Conservation (phyloP, 164 flowering plant genomes). For the Vitis riparia region DNA sequence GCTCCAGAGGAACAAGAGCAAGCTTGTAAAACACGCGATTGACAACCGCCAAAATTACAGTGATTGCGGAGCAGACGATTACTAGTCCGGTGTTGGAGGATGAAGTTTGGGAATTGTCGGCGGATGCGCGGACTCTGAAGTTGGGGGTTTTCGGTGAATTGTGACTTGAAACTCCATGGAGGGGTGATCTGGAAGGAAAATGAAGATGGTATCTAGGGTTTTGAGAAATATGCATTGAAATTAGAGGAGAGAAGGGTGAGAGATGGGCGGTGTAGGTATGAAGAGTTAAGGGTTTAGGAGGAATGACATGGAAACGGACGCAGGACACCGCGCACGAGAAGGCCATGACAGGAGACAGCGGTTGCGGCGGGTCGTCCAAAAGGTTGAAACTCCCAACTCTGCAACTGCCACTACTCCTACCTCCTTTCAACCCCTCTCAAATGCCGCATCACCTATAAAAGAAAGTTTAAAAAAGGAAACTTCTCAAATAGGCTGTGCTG, state of each 20-base stretch:
- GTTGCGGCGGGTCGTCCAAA: too few species aligned
- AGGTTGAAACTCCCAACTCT: too few species aligned
- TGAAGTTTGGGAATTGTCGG: neutral
- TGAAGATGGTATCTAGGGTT: constrained; percentile 5
- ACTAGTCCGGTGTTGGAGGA: constrained; percentile 19
- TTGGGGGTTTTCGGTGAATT: constrained; percentile 6
- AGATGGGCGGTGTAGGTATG: neutral
- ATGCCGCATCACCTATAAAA: too few species aligned
- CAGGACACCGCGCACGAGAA: neutral
- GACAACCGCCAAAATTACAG: constrained; percentile 57
- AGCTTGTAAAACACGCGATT: constrained; percentile 90
- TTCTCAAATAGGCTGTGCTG: too few species aligned
- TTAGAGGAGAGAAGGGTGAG: neutral
- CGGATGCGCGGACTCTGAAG: constrained; percentile 25
- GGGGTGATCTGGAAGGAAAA: neutral
- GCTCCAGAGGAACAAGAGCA: constrained; percentile 93
- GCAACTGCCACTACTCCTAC: too few species aligned
- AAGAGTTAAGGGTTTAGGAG: too few species aligned
- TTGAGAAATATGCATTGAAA: constrained; percentile 9
- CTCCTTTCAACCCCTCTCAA: too few species aligned
- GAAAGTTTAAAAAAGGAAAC: too few species aligned
- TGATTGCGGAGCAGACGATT: constrained; percentile 42
- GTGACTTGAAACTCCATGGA: constrained; percentile 6
- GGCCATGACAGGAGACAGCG: neutral
- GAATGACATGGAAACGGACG: neutral